Conservation (phyloP, 202 grass and related monocot genomes). For the Cymbopogon flexuosus region DNA sequence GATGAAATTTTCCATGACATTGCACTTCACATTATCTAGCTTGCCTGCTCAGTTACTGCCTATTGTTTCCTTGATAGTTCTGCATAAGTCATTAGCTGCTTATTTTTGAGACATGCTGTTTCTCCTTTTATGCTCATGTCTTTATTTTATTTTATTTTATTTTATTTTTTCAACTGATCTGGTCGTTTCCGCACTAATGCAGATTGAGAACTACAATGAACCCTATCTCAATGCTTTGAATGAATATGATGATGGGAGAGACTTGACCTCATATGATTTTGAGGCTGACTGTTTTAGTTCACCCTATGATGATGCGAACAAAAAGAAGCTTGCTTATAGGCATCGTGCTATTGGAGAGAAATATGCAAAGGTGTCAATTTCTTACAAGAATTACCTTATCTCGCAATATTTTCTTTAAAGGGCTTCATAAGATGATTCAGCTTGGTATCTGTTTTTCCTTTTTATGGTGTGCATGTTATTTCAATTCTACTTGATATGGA, state of each 20-base stretch:
- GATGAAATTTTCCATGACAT: background rate
- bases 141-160: background rate
- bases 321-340: slow-evolving; percentile 95
- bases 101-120: background rate
- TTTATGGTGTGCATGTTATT: slow-evolving; percentile 4
- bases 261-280: slow-evolving; percentile 85
- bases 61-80: background rate
- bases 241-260: slow-evolving; percentile 84
- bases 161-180: slow-evolving; percentile 3
- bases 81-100: background rate
- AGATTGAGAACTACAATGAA: slow-evolving; percentile 96
- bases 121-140: background rate
- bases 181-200: slow-evolving; percentile 27
- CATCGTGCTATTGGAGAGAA: slow-evolving; percentile 78
- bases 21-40: background rate
- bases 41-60: background rate
- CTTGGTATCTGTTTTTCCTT: background rate
- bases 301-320: slow-evolving; percentile 78
- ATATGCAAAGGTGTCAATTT: slow-evolving; percentile 63
- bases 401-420: slow-evolving; percentile 4
- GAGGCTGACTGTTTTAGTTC: slow-evolving; percentile 67
- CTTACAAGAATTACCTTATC: slow-evolving; percentile 9
- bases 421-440: background rate
- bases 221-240: slow-evolving; percentile 70
- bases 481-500: background rate